Evolutionary conservation across 371 early-diverging fungal species (phyloP), one percentile per base, ranked within the genome.

Genomic region (Mortierella sp.): DNA sequence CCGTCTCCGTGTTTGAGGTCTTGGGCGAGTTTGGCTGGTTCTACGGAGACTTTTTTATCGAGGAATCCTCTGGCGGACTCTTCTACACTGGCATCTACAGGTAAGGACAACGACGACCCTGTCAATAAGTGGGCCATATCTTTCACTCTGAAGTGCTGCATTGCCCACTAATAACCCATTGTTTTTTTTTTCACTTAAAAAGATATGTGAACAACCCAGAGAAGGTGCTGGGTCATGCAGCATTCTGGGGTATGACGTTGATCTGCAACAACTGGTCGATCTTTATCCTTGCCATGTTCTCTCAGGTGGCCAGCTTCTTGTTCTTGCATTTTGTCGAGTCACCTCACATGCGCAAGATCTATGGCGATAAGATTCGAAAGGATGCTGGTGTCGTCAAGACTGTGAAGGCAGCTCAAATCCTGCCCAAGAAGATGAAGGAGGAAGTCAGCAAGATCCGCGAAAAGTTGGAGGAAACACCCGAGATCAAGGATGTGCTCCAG

Each of bases 21-120:
- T 84, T 96, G 57, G 96, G 97, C 28, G 92, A 94, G 53, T 93
- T 91, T 74, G 96, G 96, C 2, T 97, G 95, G 95, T 89, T 94
- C 73, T 93, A 92, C 80, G 93, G 90, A 18, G 95, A 93, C 58
- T 93, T 93, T 14, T 95, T 94, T 73, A 85, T 95, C 41, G 91
- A 92, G 51, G 89, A 88, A 12, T 82, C 87, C 38, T 83, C 82
- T 51, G 72, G 70, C 42, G 82, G 89, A 58, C 83, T 93, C 34
- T 81, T 87, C 53, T 93, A 94, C 74, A 92, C 89, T n/a, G 95
- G 95, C 26, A 90, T 95, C 45, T 95, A 94, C 81, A 86, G 92
- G 79, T 91, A 88, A 64, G n/a, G 39, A 39, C 14, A 39, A 10
- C 14, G 39, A 14, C 14, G 39, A 39, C 8, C 8, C 8, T 39